Conservation (phyloP, 1,284 basidiomycete genomes). For the Apiotrichum akiyoshidainum region DNA sequence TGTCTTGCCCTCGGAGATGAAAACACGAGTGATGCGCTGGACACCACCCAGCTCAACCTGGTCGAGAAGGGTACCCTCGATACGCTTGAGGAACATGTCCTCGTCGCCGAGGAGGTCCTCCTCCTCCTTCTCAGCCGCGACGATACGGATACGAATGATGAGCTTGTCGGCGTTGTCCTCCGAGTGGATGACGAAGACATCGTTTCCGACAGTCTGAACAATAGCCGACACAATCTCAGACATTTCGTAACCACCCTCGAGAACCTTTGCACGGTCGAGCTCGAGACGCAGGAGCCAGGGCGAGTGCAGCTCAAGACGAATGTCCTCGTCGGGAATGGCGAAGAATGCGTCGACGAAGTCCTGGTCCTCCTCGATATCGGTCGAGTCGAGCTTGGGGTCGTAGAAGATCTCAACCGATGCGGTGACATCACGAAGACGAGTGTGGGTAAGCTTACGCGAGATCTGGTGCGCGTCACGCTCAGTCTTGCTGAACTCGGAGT, state of each 20-base stretch:
- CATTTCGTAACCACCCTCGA: conserved; percentile 95
- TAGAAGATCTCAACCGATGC: conserved; percentile 98
- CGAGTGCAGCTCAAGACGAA: conserved; percentile 87
- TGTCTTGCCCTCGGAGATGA: conserved; percentile 85
- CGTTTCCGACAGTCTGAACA: conserved; percentile 89
- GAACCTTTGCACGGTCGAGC: conserved; percentile 95
- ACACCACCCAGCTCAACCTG: conserved; percentile 95
- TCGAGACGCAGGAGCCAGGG: conserved; percentile 97
- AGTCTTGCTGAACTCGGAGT: conserved; percentile 72
- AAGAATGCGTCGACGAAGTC: conserved; percentile 99
- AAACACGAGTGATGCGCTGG: conserved; percentile 84
- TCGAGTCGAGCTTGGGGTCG: conserved; percentile 87
- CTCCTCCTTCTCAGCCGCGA: conserved; percentile 85
- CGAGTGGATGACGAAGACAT: conserved; percentile 97
- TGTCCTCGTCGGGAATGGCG: conserved; percentile 95
- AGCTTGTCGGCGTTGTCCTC: conserved; percentile 99
- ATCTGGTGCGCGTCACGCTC: conserved; percentile 55
- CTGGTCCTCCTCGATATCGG: conserved; percentile 92
- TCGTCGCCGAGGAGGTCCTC: conserved; percentile 81
- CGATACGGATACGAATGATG: conserved; percentile 91
- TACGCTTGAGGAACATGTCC: conserved; percentile 91
- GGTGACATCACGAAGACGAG: conserved; percentile 90
- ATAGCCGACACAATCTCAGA: conserved; percentile 91
- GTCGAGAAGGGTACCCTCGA: conserved; percentile 95
- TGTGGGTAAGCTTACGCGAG: conserved; percentile 68